Conservation (phyloP, 139 green algal genomes). For the Astrephomene gubernaculifera region DNA sequence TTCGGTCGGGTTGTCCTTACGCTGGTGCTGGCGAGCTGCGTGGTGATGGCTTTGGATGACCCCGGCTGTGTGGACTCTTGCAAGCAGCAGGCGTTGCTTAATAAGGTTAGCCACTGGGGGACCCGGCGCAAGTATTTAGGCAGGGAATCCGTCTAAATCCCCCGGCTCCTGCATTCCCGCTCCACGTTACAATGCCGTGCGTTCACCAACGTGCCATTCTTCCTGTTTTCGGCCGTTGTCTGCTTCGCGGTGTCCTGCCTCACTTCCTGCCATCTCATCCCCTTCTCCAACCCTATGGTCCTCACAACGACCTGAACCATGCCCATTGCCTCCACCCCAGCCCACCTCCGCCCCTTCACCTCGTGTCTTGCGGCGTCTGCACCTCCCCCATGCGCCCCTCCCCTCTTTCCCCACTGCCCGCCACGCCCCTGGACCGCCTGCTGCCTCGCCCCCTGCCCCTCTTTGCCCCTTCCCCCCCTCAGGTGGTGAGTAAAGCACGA, state of each 20-base stretch:
- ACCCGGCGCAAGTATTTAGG: no score
- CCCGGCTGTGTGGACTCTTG: slow-evolving; percentile 33
- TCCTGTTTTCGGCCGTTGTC: no score
- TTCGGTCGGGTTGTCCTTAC: slow-evolving; percentile 46
- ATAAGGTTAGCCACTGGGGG: background rate
- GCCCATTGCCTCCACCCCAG: no score
- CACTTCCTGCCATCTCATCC: background rate
- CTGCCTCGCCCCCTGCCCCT: background rate
- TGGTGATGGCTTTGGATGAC: slow-evolving; percentile 47
- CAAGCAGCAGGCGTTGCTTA: slow-evolving; percentile 12
- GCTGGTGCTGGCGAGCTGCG: slow-evolving; percentile 52
- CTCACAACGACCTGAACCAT: no score
- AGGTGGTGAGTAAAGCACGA: slow-evolving; percentile 38
- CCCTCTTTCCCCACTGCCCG: background rate
- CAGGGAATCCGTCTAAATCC: no score
- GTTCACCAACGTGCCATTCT: no score
- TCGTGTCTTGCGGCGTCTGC: background rate
- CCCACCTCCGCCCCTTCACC: background rate
- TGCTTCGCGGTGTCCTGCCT: no score
- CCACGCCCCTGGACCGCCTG: background rate
- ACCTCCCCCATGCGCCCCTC: background rate
- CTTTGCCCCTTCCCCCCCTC: background rate
- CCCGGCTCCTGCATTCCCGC: no score
- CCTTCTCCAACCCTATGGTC: background rate
- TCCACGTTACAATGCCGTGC: no score